These are phyloP conservation scores for Dendrothele bispora DNA, from an alignment of 768 basidiomycete species.

Conservation along the genomic window DNA sequence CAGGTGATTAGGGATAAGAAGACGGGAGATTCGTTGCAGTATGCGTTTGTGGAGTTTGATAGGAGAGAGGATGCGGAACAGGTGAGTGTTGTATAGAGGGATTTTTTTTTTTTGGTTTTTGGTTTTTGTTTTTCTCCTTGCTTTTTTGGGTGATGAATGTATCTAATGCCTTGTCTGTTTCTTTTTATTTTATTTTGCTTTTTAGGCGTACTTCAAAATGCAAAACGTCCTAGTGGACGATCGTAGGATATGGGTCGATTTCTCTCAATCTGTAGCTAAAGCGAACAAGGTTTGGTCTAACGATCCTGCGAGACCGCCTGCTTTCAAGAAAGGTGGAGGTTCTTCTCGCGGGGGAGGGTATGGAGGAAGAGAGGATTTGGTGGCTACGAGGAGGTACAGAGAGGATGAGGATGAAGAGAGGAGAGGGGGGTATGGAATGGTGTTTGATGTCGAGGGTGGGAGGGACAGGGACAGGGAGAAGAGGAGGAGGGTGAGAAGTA, in stretches of 20 bases:
- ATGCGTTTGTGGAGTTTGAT: constrained; percentile 98
- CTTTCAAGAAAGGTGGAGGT: constrained; percentile 27
- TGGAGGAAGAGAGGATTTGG: constrained; percentile 75
- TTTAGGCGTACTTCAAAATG: constrained; percentile 98
- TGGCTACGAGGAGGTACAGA: constrained; percentile 69
- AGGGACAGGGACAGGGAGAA: constrained; percentile 28
- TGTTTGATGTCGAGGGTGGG: constrained; percentile 72
- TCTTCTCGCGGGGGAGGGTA: constrained; percentile 43
- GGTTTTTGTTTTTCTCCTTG: too few species aligned
- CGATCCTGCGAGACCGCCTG: constrained; percentile 55
- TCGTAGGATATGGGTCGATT: constrained; percentile 98
- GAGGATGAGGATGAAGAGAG: constrained; percentile 32
- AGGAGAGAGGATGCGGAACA: constrained; percentile 92
- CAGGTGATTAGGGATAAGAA: constrained; percentile 96
- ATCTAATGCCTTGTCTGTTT: constrained; percentile 1
- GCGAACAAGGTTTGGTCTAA: constrained; percentile 84
- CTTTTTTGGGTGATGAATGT: too few species aligned
- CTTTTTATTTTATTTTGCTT: constrained; percentile 5
- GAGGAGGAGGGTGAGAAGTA: constrained; percentile 49
- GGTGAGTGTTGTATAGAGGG: constrained; percentile 60
- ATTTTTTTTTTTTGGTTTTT: too few species aligned
- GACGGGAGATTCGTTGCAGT: constrained; percentile 95
- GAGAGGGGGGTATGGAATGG: constrained; percentile 66
- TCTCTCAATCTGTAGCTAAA: constrained; percentile 96
- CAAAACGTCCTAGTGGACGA: constrained; percentile 98